Conservation (phyloP, 352 stramenopile genomes). For the Globisporangium mamillatum region DNA sequence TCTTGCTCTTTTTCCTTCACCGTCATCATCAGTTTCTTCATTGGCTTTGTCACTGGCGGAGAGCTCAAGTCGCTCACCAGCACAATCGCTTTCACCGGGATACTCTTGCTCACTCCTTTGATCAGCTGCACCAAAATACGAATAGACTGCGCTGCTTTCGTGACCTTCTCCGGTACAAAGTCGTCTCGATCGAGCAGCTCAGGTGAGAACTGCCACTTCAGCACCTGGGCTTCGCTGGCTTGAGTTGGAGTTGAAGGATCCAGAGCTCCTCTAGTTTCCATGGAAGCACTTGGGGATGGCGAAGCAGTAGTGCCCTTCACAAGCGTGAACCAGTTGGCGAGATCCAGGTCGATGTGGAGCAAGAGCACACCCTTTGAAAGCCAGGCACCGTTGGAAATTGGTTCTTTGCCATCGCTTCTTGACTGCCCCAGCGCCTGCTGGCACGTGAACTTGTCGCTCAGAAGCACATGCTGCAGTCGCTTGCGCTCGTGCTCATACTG, state of each 20-base stretch:
- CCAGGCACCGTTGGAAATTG: not conserved
- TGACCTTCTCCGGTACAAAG: constrained; percentile 42
- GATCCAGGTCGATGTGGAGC: constrained; percentile 65
- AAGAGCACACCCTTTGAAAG: constrained; percentile 30
- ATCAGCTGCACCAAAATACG: constrained; percentile 21
- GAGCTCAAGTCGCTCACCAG: constrained; percentile 47
- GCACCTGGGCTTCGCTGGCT: constrained; percentile 4
- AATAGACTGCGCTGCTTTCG: constrained; percentile 24
- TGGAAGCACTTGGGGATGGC: not conserved
- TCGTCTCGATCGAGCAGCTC: constrained; percentile 42
- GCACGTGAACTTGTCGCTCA: constrained; percentile 33
- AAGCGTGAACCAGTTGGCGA: constrained; percentile 68
- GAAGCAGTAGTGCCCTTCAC: constrained; percentile 13
- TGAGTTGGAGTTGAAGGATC: not conserved
- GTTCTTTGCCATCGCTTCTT: not conserved
- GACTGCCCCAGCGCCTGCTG: constrained; percentile 15
- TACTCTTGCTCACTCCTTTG: not conserved
- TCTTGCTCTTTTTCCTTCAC: not conserved
- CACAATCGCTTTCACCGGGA: constrained; percentile 27
- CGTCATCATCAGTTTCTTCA: constrained; percentile 30
- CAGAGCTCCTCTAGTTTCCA: not conserved
- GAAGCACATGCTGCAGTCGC: constrained; percentile 23
- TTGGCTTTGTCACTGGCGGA: constrained; percentile 47
- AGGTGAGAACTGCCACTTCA: constrained; percentile 43
- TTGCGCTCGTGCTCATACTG: constrained; percentile 33